Percentiles rank a stretch among this genome's conserved stretches.
phyloP scores from a whole-genome alignment of 495 filamentous ascomycete species.

The Xylaria longipes region DNA sequence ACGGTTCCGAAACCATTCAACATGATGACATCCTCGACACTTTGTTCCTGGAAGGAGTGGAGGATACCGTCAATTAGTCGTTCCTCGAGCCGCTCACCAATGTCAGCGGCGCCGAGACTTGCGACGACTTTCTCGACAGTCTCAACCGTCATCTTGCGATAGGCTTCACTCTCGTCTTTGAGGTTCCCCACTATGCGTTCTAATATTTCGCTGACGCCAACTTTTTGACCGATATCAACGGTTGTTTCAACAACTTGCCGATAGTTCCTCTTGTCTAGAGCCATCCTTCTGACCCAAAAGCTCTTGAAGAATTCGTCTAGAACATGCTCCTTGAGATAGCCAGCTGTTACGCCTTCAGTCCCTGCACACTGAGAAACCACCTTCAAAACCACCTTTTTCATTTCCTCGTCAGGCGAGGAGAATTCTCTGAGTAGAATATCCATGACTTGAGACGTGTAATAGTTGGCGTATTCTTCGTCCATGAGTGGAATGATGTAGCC shows the following conservation, averaged over 20 bases:
- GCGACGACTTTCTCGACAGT: slow-evolving; percentile 96
- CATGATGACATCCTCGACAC: slow-evolving; percentile 93
- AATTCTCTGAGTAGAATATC: slow-evolving; percentile 97
- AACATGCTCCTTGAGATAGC: slow-evolving; percentile 93
- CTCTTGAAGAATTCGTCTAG: slow-evolving; percentile 97
- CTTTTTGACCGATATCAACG: slow-evolving; percentile 96
- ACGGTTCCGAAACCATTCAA: slow-evolving; percentile 99
- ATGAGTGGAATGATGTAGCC: slow-evolving; percentile 98
- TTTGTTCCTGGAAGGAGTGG: slow-evolving; percentile 97
- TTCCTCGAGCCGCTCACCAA: slow-evolving; percentile 91
- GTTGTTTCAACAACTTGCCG: slow-evolving; percentile 97
- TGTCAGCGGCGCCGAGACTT: slow-evolving; percentile 89
- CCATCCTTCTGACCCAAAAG: slow-evolving; percentile 98
- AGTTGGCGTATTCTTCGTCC: slow-evolving; percentile 99
- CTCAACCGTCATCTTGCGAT: slow-evolving; percentile 99
- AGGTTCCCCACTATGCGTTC: slow-evolving; percentile 92
- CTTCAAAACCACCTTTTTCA: slow-evolving; percentile 99
- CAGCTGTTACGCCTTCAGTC: slow-evolving; percentile 92
- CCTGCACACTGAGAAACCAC: slow-evolving; percentile 96
- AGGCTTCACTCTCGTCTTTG: slow-evolving; percentile 97
- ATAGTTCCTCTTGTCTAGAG: slow-evolving; percentile 95
- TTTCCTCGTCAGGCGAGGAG: slow-evolving; percentile 95
- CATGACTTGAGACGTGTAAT: slow-evolving; percentile 99
- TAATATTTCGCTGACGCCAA: slow-evolving; percentile 92
- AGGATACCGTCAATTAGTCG: slow-evolving; percentile 95